Base-by-base conservation (phyloP, 257 asterid genomes). In the Petunia secreta region DNA sequence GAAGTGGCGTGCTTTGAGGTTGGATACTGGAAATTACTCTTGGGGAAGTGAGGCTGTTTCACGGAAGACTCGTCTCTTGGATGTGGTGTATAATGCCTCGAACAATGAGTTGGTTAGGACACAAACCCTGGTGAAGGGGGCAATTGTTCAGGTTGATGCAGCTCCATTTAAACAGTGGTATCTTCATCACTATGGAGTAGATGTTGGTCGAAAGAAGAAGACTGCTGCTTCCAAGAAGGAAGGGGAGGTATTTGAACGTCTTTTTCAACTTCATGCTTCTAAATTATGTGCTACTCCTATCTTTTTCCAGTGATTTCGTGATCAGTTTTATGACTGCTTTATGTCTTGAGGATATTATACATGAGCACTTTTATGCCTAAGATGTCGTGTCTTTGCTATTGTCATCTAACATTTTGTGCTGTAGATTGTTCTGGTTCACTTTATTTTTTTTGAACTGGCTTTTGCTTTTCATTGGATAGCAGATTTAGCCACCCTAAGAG, bases 1-100 rank as follows among this genome's bases (percentile, higher is more conserved):
- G 74, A 88, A 88, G 86, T 86, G 91, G 91, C 87, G 89, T 53
- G 91, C 91, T 25, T 66, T 86, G 89, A 81, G 91, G 78, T 80
- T 88, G 81, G 91, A 88, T 43, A 88, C 91, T 1, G 91, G 91
- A 11, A 88, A 88, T 82, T 88, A 75, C 82, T 88, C 91, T 8
- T 88, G 90, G 90, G 91, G 90, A 4, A 86, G 91, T 63, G 91
- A 88, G 63, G 91, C 86, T 38, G 87, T 85, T 59, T 84, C 87
- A 36, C 13, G 87, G 39, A 84, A 83, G 80, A 85, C 89, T 36
- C 85, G 89, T 63, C 41, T 84, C 11, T 85, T 86, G 52, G 87
- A 84, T 75, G 88, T 87, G 46, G 90, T 87, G 37, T 87, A 87
- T 59, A 87, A 87, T 64, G 90, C 90, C 9, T 87, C 90, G 0